These are phyloP conservation scores for Xylariaceae sp. DNA, from an alignment of 2,329 filamentous ascomycete genomes.

Conservation along the genomic window DNA sequence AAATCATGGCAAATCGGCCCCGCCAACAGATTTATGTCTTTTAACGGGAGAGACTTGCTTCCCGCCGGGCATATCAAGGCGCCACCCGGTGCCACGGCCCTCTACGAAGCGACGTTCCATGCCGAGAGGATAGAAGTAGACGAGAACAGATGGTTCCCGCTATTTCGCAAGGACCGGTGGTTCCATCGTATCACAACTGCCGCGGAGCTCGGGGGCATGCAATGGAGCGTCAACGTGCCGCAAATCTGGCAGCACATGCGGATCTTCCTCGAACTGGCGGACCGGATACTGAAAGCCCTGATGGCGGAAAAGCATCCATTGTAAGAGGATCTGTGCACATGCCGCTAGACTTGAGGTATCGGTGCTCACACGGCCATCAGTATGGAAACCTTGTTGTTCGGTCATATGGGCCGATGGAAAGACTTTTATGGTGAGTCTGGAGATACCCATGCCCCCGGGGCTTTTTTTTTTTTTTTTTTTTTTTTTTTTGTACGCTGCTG, in stretches of 20 bases:
- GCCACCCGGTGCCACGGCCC: background rate
- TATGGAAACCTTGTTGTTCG: background rate
- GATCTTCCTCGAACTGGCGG: constrained; percentile 9
- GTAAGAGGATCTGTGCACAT: constrained; percentile 11
- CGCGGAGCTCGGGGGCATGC: background rate
- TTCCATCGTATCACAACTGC: background rate
- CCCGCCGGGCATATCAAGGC: constrained; percentile 6
- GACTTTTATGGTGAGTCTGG: too few relatives aligned
- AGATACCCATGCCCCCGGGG: too few relatives aligned
- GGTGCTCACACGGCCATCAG: background rate
- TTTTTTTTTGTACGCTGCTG: too few relatives aligned
- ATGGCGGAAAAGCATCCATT: constrained; percentile 8
- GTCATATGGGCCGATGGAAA: too few relatives aligned
- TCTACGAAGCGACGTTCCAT: background rate
- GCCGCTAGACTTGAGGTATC: background rate
- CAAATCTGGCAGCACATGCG: constrained; percentile 6
- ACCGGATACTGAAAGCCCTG: constrained; percentile 9
- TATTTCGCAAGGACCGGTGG: constrained; percentile 11
- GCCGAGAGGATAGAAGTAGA: constrained; percentile 6
- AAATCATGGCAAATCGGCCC: constrained; percentile 7
- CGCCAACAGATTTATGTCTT: background rate
- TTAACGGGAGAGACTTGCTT: background rate
- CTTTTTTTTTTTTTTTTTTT: too few relatives aligned
- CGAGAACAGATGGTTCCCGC: constrained; percentile 9
- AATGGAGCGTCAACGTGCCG: constrained; percentile 10